Base-by-base conservation (phyloP, 2,329 filamentous ascomycete species). In the Aschersonia sp. region DNA sequence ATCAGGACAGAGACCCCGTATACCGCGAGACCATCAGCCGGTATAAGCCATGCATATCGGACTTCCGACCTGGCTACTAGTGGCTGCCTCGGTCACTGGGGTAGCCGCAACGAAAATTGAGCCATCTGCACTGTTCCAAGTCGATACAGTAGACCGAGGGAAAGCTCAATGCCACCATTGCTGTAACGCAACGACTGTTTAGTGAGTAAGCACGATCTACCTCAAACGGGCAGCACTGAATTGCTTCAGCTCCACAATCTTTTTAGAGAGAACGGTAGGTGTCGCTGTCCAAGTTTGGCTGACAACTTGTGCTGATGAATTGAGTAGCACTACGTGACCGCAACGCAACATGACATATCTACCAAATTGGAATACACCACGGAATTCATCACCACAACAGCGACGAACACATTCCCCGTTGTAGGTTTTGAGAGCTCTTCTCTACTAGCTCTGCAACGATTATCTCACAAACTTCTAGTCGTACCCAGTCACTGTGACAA, bases 401-500 rank as follows among this genome's bases (percentile, higher is more conserved):
- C 49, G 7, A 51, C 47, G 9, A 42, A 44, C 14, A 53, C 52
- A 12, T 51, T 49, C 29, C 29, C 49, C 37, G 51, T 42, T 14
- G 55, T 55, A 51, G 45, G 51, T 32, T 30, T 41, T 8, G 12
- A 4, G 35, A 39, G 4, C 35, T 4, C 4, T 9, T 10, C 35
- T 9, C 35, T 10, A 39, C 35, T 10, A 6, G 7, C 8, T 33
- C 30, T 4, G 30, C 9, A 14, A 14, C 40, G 11, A 11, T 12
- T 42, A 47, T 30, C 47, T 49, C 39, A 53, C 33, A n/a, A 30
- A 14, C 7, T 7, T n/a, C 29, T 10, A 57, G 56, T 56, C 56
- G 5, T 55, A 52, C 33, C 54, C 55, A 4, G 46, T 57, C n/a
- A 57, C 56, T 7, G 44, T 55, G 1, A 58, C 55, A 8, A 46